Base-by-base conservation (phyloP, 2,329 filamentous ascomycete genomes). In the Sclerotinia spermophila region DNA sequence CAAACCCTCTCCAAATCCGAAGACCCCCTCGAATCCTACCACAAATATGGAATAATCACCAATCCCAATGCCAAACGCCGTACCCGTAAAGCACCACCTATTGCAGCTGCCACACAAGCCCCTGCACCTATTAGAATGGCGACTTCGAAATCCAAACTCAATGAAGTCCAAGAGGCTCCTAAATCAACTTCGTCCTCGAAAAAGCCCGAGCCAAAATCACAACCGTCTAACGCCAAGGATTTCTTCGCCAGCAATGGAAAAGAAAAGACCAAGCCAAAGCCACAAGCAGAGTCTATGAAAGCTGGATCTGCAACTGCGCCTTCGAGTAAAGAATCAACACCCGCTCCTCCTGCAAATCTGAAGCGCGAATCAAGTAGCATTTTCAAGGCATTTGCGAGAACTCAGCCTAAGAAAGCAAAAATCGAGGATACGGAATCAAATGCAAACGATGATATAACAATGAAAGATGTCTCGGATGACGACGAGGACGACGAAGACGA, bases 321-420 rank as follows among this genome's bases (percentile, higher is more conserved):
- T 19, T 73, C 75, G 17, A 77, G 72, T 68, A 74, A 76, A 70
- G 78, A 77, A 74, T 72, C 73, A 17, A 78, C 76, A 38, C 74
- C 76, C 1, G 61, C 60, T 24, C 68, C 72, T 21, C 76, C 77
- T 13, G 67, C 75, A 45, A 70, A 80, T 0, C 74, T 85, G 3
- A 93, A 92, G 77, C 87, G 86, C 70, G 86, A 87, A 68, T 84
- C 82, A 24, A 87, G 89, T 19, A 82, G 87, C 71, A 87, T 96
- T 38, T 93, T 96, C 84, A 90, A 90, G 72, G 91, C 92, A 0
- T 96, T 96, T 79, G 91, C 92, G 21, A 92, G 91, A 76, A 80
- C 84, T 2, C 90, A 89, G 75, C 83, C 89, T 6, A 92, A 89
- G 76, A 92, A 89, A 76, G 74, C 74, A 74, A 84, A 81, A 77